These are phyloP conservation scores for Linnemannia exigua DNA, from an alignment of 192 early-diverging fungal genomes.

Conservation along the genomic window DNA sequence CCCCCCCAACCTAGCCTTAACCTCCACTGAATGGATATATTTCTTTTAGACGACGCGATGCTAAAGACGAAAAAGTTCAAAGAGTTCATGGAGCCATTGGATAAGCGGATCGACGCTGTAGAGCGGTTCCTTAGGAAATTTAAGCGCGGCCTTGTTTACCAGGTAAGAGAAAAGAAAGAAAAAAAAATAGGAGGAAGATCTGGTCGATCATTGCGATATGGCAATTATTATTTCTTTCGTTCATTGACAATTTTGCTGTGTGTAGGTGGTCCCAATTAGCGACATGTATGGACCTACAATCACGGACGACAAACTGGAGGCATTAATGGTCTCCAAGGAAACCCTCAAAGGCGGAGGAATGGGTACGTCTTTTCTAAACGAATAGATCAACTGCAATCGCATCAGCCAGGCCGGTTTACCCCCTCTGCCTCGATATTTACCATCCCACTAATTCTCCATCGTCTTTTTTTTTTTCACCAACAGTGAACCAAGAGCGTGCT, in stretches of 20 bases:
- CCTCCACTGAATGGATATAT: not conserved
- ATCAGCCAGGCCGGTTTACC: not conserved
- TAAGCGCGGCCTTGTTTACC: slow-evolving; percentile 60
- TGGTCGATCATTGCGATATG: not conserved
- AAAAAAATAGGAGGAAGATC: no score
- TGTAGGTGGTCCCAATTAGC: slow-evolving; percentile 75
- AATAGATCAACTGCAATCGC: no score
- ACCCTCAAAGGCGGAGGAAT: slow-evolving; percentile 79
- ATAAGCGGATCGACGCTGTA: slow-evolving; percentile 71
- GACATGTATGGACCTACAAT: slow-evolving; percentile 93
- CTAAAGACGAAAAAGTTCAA: slow-evolving; percentile 79
- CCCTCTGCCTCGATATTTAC: not conserved
- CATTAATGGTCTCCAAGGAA: slow-evolving; percentile 88
- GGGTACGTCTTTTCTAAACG: slow-evolving; percentile 63
- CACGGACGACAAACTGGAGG: slow-evolving; percentile 78
- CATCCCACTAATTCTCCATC: not conserved
- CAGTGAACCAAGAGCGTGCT: slow-evolving; percentile 84
- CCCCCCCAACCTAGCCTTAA: no score
- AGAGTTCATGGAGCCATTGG: slow-evolving; percentile 77
- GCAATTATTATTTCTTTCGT: not conserved
- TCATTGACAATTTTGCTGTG: not conserved
- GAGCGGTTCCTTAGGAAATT: slow-evolving; percentile 70
- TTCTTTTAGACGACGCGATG: slow-evolving; percentile 67
- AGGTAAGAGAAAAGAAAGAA: slow-evolving; percentile 34
- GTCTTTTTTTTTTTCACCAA: not conserved